These are phyloP conservation scores for Uronychia binucleata DNA, from an alignment of 73 alveolate genomes.

Conservation along the genomic window DNA sequence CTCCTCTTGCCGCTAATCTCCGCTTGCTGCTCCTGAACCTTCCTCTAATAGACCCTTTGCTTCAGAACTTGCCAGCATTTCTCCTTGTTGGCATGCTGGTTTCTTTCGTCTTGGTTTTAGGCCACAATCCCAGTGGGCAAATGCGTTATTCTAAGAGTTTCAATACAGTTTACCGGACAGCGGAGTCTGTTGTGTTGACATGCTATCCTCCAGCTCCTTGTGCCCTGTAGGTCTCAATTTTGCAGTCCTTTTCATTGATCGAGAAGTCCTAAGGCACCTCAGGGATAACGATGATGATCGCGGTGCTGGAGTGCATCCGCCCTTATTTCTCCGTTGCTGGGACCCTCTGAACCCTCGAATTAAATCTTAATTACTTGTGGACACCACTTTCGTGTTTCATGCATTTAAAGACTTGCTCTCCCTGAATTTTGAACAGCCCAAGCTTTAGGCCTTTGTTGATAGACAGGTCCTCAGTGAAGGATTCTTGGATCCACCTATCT, in stretches of 20 bases:
- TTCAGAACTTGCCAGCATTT: conserved; percentile 70
- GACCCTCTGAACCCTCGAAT: conserved; percentile 70
- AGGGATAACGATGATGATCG: conserved; percentile 82
- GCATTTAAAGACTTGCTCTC: conserved; percentile 59
- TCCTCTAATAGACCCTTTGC: conserved; percentile 58
- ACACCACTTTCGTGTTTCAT: conserved; percentile 89
- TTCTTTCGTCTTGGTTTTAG: conserved; percentile 78
- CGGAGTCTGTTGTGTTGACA: conserved; percentile 90
- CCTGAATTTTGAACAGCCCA: conserved; percentile 59
- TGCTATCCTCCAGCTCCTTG: conserved; percentile 94
- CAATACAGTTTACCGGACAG: conserved; percentile 17
- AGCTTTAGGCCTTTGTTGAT: conserved; percentile 73
- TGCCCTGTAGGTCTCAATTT: conserved; percentile 78
- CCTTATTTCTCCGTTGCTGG: conserved; percentile 91
- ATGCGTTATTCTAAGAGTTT: conserved; percentile 74
- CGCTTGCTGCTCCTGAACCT: conserved; percentile 45
- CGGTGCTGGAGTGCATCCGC: conserved; percentile 84
- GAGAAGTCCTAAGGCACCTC: conserved; percentile 70
- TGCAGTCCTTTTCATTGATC: conserved; percentile 78
- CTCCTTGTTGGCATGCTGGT: conserved; percentile 73
- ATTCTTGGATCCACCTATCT: conserved; percentile 26
- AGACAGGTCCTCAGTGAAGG: conserved; percentile 44
- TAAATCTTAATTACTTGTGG: conserved; percentile 46
- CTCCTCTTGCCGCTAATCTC: conserved; percentile 13
- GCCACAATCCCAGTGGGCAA: conserved; percentile 86